phyloP scores from a whole-genome alignment of 257 asterid species.

The Voacanga thouarsii region DNA sequence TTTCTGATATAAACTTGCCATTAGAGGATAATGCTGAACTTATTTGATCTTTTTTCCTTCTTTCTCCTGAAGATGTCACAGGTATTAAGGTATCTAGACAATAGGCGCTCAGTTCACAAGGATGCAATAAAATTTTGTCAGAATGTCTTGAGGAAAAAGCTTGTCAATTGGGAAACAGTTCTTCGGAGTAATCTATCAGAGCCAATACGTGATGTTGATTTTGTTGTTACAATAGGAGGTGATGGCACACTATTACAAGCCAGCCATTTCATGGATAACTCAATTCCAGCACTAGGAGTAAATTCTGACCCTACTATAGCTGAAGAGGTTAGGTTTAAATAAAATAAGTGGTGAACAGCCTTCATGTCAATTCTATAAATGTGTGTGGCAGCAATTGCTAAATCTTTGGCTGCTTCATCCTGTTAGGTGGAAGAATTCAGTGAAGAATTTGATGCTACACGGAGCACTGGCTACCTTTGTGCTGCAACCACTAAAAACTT shows the following conservation, averaged over 20 bases:
- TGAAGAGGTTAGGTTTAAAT: constrained; percentile 50
- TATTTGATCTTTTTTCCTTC: background rate
- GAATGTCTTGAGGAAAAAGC: constrained; percentile 60
- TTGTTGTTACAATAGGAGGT: constrained; percentile 83
- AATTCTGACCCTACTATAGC: constrained; percentile 91
- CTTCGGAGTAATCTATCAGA: constrained; percentile 49
- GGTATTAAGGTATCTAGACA: constrained; percentile 58
- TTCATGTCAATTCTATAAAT: background rate
- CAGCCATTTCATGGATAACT: constrained; percentile 78
- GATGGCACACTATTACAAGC: constrained; percentile 89
- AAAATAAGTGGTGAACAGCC: background rate
- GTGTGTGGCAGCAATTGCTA: background rate
- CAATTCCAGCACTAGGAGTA: constrained; percentile 82
- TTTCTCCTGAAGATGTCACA: constrained; percentile 32
- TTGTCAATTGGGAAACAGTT: constrained; percentile 56
- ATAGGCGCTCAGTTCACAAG: constrained; percentile 65
- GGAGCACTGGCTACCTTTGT: constrained; percentile 97
- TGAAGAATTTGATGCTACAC: constrained; percentile 85
- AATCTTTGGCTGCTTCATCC: background rate
- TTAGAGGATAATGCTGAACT: background rate
- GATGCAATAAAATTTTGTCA: constrained; percentile 72
- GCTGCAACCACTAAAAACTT: constrained; percentile 74
- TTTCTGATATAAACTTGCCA: background rate
- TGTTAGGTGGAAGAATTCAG: constrained; percentile 58
- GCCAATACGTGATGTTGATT: constrained; percentile 70